Evolutionary conservation across 345 rosid species (phyloP).

Genomic region (Eucalyptus paniculata): DNA sequence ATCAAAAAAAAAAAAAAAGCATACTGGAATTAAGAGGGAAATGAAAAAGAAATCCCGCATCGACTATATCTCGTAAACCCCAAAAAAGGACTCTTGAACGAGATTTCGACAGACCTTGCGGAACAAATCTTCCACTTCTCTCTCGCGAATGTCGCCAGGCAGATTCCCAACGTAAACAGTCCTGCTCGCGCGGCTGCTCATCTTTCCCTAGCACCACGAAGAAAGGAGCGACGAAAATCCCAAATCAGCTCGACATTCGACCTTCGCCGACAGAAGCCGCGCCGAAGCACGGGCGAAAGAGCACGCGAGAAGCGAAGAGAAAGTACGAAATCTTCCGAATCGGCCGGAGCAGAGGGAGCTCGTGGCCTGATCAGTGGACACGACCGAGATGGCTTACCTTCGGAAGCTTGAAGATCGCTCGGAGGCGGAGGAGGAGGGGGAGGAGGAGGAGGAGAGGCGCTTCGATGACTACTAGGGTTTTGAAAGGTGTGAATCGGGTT

Average conservation of each 20-base stretch:
- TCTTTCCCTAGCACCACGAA: constrained; percentile 1
- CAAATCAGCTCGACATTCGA: neutral
- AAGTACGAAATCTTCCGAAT: neutral
- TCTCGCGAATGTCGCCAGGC: constrained; percentile 90
- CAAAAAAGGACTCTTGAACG: neutral
- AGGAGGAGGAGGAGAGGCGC: neutral
- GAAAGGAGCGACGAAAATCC: neutral
- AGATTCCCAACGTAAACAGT: constrained; percentile 96
- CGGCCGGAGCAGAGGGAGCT: neutral
- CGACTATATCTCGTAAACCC: neutral
- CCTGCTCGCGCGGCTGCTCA: constrained; percentile 85
- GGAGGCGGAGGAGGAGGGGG: neutral
- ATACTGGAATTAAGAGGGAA: neutral
- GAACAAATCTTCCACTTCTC: constrained; percentile 97
- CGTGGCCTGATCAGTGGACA: neutral
- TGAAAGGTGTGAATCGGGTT: neutral
- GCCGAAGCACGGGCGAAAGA: neutral
- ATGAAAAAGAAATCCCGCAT: neutral
- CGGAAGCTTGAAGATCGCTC: neutral
- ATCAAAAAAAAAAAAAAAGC: neutral
- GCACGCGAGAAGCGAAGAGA: neutral
- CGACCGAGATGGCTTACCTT: neutral
- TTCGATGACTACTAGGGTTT: neutral
- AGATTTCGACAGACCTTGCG: constrained; percentile 43
- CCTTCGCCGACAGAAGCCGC: neutral